Percentiles rank a stretch among this genome's conserved stretches.
Evolutionary conservation across 78 protist genomes (phyloP).

Genomic region (Isochrysis galbana): DNA sequence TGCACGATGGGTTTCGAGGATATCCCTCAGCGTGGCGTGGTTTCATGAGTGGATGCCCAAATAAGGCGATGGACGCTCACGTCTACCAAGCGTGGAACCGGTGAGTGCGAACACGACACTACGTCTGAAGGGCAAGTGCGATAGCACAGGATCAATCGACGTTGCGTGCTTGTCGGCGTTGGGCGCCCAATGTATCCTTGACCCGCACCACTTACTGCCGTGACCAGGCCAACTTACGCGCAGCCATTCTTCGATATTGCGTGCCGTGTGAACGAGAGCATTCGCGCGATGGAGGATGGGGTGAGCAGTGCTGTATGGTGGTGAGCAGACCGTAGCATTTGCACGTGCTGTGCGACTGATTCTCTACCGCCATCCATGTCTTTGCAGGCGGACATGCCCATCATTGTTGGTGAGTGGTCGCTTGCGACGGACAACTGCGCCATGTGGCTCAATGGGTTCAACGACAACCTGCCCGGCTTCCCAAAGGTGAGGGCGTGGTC

Average conservation of each 20-base stretch:
- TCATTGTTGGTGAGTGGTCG: constrained; percentile 16
- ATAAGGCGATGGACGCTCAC: constrained; percentile 1
- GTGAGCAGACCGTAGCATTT: neutral
- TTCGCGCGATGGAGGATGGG: neutral
- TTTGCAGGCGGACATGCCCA: neutral
- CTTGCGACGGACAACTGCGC: constrained; percentile 33
- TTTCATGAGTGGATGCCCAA: constrained; percentile 7
- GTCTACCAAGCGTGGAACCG: neutral
- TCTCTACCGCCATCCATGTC: neutral
- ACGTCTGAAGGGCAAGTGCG: too few species aligned
- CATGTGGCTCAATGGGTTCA: constrained; percentile 29
- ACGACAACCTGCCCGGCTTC: constrained; percentile 18
- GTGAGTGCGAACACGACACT: too few species aligned
- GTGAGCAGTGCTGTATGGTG: neutral
- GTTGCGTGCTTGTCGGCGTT: too few species aligned
- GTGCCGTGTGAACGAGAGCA: neutral
- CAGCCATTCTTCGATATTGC: neutral
- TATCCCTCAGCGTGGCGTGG: neutral
- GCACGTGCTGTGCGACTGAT: neutral
- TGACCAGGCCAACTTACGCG: neutral
- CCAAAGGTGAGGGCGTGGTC: neutral
- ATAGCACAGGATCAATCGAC: too few species aligned
- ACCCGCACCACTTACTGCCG: too few species aligned
- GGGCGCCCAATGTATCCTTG: too few species aligned
- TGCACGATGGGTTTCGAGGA: neutral